Conservation (phyloP, 2,329 filamentous ascomycete genomes). For the Rhynchosporium secalis region DNA sequence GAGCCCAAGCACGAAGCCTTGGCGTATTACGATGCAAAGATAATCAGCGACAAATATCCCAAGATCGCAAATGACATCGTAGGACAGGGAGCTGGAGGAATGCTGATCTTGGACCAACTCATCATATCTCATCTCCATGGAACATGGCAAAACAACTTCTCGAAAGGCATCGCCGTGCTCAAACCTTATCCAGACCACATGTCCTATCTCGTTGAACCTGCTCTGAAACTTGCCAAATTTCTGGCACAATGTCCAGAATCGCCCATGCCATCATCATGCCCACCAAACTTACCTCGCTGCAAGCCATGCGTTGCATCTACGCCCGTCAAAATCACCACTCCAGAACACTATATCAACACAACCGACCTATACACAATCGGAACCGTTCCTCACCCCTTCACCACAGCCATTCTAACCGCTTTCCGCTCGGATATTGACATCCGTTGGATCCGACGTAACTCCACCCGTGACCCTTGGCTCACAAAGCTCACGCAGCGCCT, state of each 20-base stretch:
- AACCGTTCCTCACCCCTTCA: conserved; percentile 89
- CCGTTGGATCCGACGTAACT: conserved; percentile 64
- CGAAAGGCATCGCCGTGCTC: conserved; percentile 74
- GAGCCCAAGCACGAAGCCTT: conserved; percentile 67
- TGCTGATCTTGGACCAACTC: conserved; percentile 67
- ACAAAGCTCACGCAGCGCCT: conserved; percentile 67
- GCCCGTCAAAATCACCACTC: conserved; percentile 66
- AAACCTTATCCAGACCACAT: conserved; percentile 78
- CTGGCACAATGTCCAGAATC: conserved; percentile 74
- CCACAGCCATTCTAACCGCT: conserved; percentile 67
- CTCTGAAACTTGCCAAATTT: conserved; percentile 70
- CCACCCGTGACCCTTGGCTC: conserved; percentile 78
- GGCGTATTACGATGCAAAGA: conserved; percentile 72
- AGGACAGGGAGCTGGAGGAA: conserved; percentile 57
- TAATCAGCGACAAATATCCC: conserved; percentile 65
- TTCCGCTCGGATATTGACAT: conserved; percentile 62
- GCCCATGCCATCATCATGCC: conserved; percentile 75
- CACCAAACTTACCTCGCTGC: conserved; percentile 77
- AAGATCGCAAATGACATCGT: conserved; percentile 63
- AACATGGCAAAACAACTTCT: conserved; percentile 79
- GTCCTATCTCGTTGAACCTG: conserved; percentile 68
- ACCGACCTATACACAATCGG: conserved; percentile 77
- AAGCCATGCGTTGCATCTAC: conserved; percentile 67
- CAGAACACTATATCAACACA: conserved; percentile 68
- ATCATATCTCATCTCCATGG: conserved; percentile 84